A percentile compares a stretch with the other conserved stretches of the same genome.
Evolutionary conservation across 1,284 basidiomycete genomes (phyloP).

Genomic region (Entoloma clypeatum): DNA sequence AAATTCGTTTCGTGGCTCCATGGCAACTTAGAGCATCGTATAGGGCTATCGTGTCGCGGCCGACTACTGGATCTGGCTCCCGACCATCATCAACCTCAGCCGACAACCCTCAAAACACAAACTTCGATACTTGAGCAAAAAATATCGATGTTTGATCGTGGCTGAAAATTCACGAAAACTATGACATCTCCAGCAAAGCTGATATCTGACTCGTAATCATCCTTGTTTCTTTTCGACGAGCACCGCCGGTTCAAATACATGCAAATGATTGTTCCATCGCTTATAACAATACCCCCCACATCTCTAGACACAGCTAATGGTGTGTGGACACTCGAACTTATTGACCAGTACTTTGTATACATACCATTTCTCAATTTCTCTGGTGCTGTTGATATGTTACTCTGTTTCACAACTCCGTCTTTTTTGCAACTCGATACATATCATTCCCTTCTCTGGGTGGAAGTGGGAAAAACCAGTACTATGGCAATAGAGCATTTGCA

Average conservation of each 20-base stretch:
- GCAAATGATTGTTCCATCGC: too few species aligned
- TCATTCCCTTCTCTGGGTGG: too few species aligned
- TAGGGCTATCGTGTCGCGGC: conserved; percentile 27
- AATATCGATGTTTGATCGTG: conserved; percentile 6
- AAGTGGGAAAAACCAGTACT: too few species aligned
- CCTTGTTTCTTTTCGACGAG: too few species aligned
- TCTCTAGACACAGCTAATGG: conserved; percentile 16
- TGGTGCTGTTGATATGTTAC: conserved; percentile 5
- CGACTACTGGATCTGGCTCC: conserved; percentile 25
- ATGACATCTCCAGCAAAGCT: not conserved
- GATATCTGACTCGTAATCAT: too few species aligned
- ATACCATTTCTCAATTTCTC: not conserved
- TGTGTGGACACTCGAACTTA: conserved; percentile 16
- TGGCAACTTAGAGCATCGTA: conserved; percentile 2
- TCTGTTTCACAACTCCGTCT: too few species aligned
- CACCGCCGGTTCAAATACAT: too few species aligned
- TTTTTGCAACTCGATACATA: too few species aligned
- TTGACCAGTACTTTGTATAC: conserved; percentile 3
- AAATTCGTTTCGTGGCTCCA: conserved; percentile 5
- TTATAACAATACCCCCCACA: conserved; percentile 15
- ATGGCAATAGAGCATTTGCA: too few species aligned
- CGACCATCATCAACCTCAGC: conserved; percentile 22
- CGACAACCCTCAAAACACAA: conserved; percentile 15
- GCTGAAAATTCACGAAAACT: too few species aligned
- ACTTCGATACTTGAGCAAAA: conserved; percentile 14